Conservation (phyloP, 2,329 filamentous ascomycete species). For the Allantophomopsis cytisporea region DNA sequence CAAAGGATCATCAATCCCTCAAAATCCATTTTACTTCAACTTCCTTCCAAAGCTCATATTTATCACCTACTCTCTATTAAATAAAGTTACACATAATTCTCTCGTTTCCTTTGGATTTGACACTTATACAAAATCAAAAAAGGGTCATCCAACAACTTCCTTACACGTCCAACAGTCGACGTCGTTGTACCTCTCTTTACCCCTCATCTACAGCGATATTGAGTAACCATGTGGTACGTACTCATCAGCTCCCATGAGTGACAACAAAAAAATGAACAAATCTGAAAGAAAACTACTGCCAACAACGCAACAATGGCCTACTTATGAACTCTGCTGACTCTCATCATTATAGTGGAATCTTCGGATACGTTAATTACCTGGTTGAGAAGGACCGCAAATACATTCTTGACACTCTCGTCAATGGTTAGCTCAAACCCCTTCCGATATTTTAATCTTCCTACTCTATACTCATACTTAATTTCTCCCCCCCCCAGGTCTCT, state of each 20-base stretch:
- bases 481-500: conserved; percentile 50
- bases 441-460: conserved; percentile 4
- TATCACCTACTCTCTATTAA: no score
- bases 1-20: no score
- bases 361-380: conserved; percentile 98
- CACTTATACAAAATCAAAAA: no score
- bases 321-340: not conserved
- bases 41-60: no score
- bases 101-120: no score
- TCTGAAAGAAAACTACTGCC: no score
- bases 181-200: conserved; percentile 2
- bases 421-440: conserved; percentile 49
- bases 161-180: no score
- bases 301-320: no score
- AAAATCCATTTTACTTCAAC: no score
- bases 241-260: conserved; percentile 1
- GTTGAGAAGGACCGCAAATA: conserved; percentile 97
- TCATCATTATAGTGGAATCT: conserved; percentile 59
- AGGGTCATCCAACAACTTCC: no score
- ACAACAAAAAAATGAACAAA: no score
- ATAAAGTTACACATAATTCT: no score
- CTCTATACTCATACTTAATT: conserved; percentile 15
- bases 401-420: conserved; percentile 91
- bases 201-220: conserved; percentile 2
- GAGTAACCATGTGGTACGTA: conserved; percentile 14